Evolutionary conservation across 495 filamentous ascomycete genomes (phyloP).

Genomic region (Oleoguttula mirabilis): DNA sequence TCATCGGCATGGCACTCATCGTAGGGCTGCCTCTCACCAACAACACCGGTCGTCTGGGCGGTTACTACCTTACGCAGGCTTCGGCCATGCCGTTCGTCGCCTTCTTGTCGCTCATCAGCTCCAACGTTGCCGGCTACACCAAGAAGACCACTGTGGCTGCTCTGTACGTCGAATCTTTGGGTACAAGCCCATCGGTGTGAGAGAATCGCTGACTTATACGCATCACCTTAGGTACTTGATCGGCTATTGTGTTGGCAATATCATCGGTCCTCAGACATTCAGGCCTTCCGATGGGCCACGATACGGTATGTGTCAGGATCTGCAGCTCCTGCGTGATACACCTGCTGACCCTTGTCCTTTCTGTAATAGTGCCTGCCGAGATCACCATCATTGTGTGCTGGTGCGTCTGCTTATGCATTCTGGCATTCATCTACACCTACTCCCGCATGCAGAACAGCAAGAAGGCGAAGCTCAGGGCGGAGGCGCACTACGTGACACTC

Average conservation of each 20-base stretch:
- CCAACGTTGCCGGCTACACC: slow-evolving; percentile 43
- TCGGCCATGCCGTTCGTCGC: slow-evolving; percentile 48
- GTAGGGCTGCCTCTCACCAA: slow-evolving; percentile 50
- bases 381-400: slow-evolving; percentile 58
- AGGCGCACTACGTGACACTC: slow-evolving; percentile 48
- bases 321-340: too few relatives aligned
- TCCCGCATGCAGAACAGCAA: slow-evolving; percentile 47
- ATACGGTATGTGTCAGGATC: too few relatives aligned
- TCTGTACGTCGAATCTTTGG: slow-evolving; percentile 38
- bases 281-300: slow-evolving; percentile 44
- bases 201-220: too few relatives aligned
- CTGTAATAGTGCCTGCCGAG: slow-evolving; percentile 55
- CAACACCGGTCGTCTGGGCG: slow-evolving; percentile 46
- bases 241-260: slow-evolving; percentile 19
- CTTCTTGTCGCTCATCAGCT: slow-evolving; percentile 45
- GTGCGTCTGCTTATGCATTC: slow-evolving; percentile 41
- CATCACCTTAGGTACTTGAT: too few relatives aligned
- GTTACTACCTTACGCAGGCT: slow-evolving; percentile 53
- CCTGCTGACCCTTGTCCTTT: too few relatives aligned
- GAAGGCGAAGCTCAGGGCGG: slow-evolving; percentile 43
- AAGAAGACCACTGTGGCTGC: slow-evolving; percentile 50
- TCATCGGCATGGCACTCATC: slow-evolving; percentile 53
- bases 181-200: background rate
- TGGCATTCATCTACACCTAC: slow-evolving; percentile 53
- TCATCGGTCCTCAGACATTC: slow-evolving; percentile 49